Conservation (phyloP, 73 alveolate genomes). For the Paramecium sexaurelia region DNA sequence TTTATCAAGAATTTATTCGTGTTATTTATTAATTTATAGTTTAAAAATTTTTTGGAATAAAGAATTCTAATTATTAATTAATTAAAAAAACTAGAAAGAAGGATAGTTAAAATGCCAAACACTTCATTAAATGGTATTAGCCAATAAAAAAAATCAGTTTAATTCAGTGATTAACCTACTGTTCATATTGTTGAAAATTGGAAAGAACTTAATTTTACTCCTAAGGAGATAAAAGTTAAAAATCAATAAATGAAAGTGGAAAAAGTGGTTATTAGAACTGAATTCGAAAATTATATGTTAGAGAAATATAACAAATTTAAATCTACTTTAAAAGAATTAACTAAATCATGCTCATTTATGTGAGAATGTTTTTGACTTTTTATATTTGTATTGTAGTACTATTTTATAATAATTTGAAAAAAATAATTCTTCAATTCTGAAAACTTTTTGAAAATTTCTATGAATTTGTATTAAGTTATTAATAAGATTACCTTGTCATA, state of each 20-base stretch:
- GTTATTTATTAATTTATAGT: neutral
- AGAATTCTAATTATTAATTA: neutral
- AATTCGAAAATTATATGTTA: neutral
- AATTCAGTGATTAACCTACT: neutral
- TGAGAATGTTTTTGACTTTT: conserved; percentile 15
- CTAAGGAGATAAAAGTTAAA: neutral
- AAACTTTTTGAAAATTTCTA: neutral
- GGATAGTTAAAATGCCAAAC: neutral
- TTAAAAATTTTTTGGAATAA: conserved; percentile 1
- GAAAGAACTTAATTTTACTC: conserved; percentile 38
- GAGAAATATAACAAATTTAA: neutral
- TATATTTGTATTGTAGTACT: neutral
- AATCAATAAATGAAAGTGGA: neutral
- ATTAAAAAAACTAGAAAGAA: neutral
- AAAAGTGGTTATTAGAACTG: conserved; percentile 4
- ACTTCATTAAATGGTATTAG: neutral
- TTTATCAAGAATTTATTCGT: neutral
- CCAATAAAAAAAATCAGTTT: neutral
- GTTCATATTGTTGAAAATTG: conserved; percentile 47
- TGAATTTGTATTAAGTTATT: neutral
- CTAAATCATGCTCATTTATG: conserved; percentile 8
- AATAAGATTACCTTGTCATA: neutral
- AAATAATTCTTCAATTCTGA: conserved; percentile 36
- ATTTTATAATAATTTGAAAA: neutral
- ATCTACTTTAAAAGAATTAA: neutral